A percentile compares a stretch with the other conserved stretches of the same genome.
These are phyloP conservation scores for Skeletonema costatum DNA, from an alignment of 108 stramenopile species.

Conservation along the genomic window DNA sequence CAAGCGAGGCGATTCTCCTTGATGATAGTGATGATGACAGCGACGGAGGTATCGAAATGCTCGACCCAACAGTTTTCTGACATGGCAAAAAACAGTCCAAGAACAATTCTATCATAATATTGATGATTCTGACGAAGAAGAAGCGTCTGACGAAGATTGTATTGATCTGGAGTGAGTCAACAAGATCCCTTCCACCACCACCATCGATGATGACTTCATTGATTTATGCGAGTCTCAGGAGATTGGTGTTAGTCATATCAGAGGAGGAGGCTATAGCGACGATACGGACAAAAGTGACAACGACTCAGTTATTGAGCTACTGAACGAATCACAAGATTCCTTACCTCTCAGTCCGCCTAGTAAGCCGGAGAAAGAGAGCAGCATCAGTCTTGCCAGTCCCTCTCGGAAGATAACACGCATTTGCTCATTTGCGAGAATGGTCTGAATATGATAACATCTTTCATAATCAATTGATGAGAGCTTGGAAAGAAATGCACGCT, in stretches of 20 bases:
- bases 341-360: neutral
- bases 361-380: neutral
- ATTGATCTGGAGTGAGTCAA: neutral
- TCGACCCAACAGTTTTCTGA: neutral
- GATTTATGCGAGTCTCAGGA: constrained; percentile 15
- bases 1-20: neutral
- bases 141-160: constrained; percentile 5
- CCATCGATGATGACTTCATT: constrained; percentile 1
- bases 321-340: neutral
- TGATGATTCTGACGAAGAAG: neutral
- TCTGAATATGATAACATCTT: constrained; percentile 21
- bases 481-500: constrained; percentile 21
- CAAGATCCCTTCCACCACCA: neutral
- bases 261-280: neutral
- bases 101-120: neutral
- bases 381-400: neutral
- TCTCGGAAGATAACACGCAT: neutral
- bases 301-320: neutral
- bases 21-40: neutral
- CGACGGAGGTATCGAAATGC: neutral
- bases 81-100: neutral
- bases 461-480: constrained; percentile 21
- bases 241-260: neutral
- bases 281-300: neutral
- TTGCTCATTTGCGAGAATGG: constrained; percentile 35